A percentile compares a stretch with the other conserved stretches of the same genome.
Evolutionary conservation across 371 early-diverging fungal species (phyloP).

Genomic region (Dichotomocladium elegans): DNA sequence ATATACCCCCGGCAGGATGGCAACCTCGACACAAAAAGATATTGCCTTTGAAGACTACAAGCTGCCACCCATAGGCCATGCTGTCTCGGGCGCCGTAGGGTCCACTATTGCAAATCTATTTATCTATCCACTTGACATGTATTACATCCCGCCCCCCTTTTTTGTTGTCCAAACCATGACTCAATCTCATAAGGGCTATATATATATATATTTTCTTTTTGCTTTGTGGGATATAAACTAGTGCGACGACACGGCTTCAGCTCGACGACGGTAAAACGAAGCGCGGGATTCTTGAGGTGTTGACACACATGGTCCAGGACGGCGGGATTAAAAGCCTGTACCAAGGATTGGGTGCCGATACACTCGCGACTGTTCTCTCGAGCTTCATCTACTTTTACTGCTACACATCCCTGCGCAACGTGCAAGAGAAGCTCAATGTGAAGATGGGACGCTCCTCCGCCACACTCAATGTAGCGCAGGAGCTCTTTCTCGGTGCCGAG

Average conservation of each 20-base stretch:
- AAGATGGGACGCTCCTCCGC: slow-evolving; percentile 34
- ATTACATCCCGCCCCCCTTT: not conserved
- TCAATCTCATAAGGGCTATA: not conserved
- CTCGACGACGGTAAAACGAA: slow-evolving; percentile 19
- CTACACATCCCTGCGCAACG: slow-evolving; percentile 51
- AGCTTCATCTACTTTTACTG: slow-evolving; percentile 63
- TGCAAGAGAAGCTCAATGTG: slow-evolving; percentile 48
- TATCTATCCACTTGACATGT: slow-evolving; percentile 63
- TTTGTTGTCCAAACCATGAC: not conserved
- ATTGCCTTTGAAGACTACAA: slow-evolving; percentile 52
- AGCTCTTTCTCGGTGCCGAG: slow-evolving; percentile 58
- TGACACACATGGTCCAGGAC: slow-evolving; percentile 45
- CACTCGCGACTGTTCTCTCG: slow-evolving; percentile 51
- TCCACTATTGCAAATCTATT: slow-evolving; percentile 54
- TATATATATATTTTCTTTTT: too few relatives aligned
- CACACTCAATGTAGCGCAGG: slow-evolving; percentile 49
- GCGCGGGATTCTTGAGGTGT: slow-evolving; percentile 30
- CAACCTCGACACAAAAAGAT: not conserved
- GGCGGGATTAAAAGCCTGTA: slow-evolving; percentile 53
- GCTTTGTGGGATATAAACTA: too few relatives aligned
- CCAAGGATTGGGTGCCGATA: slow-evolving; percentile 54
- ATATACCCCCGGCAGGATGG: not conserved
- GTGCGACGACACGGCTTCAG: slow-evolving; percentile 43
- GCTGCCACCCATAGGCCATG: slow-evolving; percentile 57
- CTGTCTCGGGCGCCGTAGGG: slow-evolving; percentile 57